These are phyloP conservation scores for Rhynchosporium agropyri DNA, from an alignment of 2,329 filamentous ascomycete genomes.

Conservation along the genomic window DNA sequence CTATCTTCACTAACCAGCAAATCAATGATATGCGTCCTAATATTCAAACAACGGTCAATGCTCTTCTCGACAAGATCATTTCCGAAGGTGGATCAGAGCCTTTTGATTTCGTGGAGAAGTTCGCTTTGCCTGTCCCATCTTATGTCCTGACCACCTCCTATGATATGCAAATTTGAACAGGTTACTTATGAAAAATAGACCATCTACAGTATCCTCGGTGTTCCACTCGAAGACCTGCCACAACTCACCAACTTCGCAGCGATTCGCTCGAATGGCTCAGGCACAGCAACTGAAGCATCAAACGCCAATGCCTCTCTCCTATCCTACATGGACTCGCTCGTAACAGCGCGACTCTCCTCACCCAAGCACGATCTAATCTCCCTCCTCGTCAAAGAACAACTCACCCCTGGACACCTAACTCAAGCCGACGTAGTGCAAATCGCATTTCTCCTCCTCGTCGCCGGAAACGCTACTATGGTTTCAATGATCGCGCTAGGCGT, in stretches of 20 bases:
- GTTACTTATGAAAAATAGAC: constrained; percentile 41
- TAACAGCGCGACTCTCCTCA: constrained; percentile 46
- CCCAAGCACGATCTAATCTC: constrained; percentile 52
- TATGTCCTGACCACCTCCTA: constrained; percentile 43
- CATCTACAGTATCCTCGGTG: constrained; percentile 54
- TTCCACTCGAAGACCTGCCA: constrained; percentile 51
- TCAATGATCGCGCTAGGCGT: constrained; percentile 54
- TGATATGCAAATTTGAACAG: not conserved
- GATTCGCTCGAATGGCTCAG: constrained; percentile 51
- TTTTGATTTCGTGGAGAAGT: constrained; percentile 51
- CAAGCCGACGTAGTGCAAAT: constrained; percentile 46
- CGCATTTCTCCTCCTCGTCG: constrained; percentile 53
- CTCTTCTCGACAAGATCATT: constrained; percentile 48
- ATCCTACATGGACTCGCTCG: constrained; percentile 48
- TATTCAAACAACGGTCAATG: constrained; percentile 50
- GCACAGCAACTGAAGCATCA: constrained; percentile 50
- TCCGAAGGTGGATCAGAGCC: constrained; percentile 45
- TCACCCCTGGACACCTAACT: constrained; percentile 41
- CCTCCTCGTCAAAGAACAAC: constrained; percentile 41
- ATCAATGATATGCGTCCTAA: constrained; percentile 48
- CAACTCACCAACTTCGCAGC: constrained; percentile 51
- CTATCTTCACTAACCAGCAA: constrained; percentile 47
- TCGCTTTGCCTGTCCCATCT: constrained; percentile 52
- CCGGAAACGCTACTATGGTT: constrained; percentile 56
- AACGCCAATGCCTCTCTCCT: constrained; percentile 51